Evolutionary conservation across 1,139 yeast species (phyloP).

Genomic region (Saccharomyces pastorianus): DNA sequence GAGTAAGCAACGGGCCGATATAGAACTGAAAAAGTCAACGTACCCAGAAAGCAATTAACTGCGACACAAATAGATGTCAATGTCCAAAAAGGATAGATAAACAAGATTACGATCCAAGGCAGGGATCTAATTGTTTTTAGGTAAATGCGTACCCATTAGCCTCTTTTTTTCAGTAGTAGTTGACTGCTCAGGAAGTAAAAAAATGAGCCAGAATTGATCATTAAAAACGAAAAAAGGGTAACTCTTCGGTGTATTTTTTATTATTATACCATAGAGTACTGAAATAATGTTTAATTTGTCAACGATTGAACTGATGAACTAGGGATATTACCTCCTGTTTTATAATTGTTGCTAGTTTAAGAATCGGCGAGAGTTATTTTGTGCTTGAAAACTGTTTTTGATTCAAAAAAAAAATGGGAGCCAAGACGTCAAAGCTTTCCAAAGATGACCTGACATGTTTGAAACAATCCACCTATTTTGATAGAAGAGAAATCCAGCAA

Average conservation of each 20-base stretch:
- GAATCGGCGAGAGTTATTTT: neutral
- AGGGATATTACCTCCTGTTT: neutral
- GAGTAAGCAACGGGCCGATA: neutral
- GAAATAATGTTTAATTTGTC: neutral
- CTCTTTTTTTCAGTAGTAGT: neutral
- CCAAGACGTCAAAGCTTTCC: constrained; percentile 84
- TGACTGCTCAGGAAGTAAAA: neutral
- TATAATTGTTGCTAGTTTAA: neutral
- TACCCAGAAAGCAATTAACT: neutral
- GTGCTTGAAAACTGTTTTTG: neutral
- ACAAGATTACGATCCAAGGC: neutral
- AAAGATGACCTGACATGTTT: constrained; percentile 82
- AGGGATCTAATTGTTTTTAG: neutral
- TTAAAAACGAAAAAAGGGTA: neutral
- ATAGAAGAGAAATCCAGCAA: constrained; percentile 88
- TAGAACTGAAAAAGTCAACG: neutral
- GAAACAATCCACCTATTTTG: constrained; percentile 83
- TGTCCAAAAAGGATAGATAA: neutral
- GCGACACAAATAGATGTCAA: neutral
- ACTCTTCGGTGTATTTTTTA: neutral
- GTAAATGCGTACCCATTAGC: neutral
- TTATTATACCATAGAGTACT: neutral
- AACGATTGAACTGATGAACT: neutral
- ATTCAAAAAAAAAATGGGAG: constrained; percentile 56
- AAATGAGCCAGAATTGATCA: neutral